These are phyloP conservation scores for Globisporangium abappressorium DNA, from an alignment of 352 stramenopile species.

Conservation along the genomic window DNA sequence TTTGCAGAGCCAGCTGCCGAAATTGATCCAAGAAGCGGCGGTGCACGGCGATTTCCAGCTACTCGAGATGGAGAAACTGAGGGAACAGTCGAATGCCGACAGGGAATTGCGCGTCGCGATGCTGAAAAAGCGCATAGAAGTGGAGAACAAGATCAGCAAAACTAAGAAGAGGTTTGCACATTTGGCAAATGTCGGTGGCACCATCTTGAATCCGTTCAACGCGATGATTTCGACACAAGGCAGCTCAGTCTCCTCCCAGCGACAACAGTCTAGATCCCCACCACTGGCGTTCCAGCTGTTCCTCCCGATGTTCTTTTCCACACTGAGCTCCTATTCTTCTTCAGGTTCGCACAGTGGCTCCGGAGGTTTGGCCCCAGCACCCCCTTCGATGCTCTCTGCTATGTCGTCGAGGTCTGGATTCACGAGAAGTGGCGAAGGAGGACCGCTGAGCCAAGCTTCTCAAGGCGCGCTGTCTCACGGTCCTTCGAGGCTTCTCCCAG, in stretches of 20 bases:
- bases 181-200: conserved; percentile 30
- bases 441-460: not conserved
- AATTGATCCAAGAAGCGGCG: conserved; percentile 38
- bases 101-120: conserved; percentile 28
- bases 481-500: not conserved
- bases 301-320: conserved; percentile 30
- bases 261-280: conserved; percentile 7
- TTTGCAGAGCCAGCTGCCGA: conserved; percentile 27
- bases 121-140: conserved; percentile 10
- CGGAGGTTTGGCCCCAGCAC: not conserved
- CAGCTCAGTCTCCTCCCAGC: too few species aligned
- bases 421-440: too few species aligned
- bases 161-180: conserved; percentile 16
- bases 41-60: conserved; percentile 45
- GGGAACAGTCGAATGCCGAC: conserved; percentile 21
- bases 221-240: not conserved
- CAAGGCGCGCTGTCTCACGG: not conserved
- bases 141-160: conserved; percentile 16
- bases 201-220: conserved; percentile 50
- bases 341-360: not conserved
- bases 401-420: not conserved
- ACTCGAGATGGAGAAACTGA: conserved; percentile 33
- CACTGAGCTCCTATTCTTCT: conserved; percentile 1
- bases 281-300: conserved; percentile 31
- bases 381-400: not conserved